Conservation (phyloP, 75 land plant genomes). For the Gnetum montanum region DNA sequence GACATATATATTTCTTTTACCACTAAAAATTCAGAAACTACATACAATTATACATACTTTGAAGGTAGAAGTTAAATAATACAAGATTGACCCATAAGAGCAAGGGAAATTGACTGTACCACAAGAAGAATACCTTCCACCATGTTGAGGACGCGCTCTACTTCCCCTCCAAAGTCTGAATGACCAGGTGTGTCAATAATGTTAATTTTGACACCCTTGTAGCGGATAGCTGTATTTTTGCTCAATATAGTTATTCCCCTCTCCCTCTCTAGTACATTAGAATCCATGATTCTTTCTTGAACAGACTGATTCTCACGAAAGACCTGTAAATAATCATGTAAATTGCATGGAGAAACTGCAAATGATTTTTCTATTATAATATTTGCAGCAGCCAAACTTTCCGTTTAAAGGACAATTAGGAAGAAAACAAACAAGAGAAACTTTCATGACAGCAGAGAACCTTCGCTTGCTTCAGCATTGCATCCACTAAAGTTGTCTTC, state of each 20-base stretch:
- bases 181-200: slow-evolving; percentile 98
- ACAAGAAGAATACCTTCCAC: slow-evolving; percentile 96
- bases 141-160: slow-evolving; percentile 97
- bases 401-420: too few species aligned
- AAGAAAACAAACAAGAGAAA: neutral
- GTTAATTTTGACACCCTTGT: slow-evolving; percentile 89
- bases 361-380: too few species aligned
- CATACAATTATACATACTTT: too few species aligned
- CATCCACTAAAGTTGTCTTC: slow-evolving; percentile 91
- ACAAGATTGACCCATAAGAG: too few species aligned
- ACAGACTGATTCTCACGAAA: slow-evolving; percentile 91
- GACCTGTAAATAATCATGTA: slow-evolving; percentile 37
- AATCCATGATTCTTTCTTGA: slow-evolving; percentile 96
- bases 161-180: slow-evolving; percentile 99
- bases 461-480: slow-evolving; percentile 92
- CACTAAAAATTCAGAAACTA: too few species aligned
- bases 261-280: slow-evolving; percentile 94
- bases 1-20: too few species aligned
- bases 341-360: neutral
- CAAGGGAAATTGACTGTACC: slow-evolving; percentile 26
- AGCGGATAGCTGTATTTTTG: slow-evolving; percentile 91
- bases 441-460: slow-evolving; percentile 20
- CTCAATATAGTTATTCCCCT: slow-evolving; percentile 96
- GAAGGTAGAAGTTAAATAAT: too few species aligned
- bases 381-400: too few species aligned